Percentiles rank a stretch among this genome's conserved stretches.
phyloP scores from a whole-genome alignment of 495 filamentous ascomycete genomes.

The Aspergillus avenaceus region DNA sequence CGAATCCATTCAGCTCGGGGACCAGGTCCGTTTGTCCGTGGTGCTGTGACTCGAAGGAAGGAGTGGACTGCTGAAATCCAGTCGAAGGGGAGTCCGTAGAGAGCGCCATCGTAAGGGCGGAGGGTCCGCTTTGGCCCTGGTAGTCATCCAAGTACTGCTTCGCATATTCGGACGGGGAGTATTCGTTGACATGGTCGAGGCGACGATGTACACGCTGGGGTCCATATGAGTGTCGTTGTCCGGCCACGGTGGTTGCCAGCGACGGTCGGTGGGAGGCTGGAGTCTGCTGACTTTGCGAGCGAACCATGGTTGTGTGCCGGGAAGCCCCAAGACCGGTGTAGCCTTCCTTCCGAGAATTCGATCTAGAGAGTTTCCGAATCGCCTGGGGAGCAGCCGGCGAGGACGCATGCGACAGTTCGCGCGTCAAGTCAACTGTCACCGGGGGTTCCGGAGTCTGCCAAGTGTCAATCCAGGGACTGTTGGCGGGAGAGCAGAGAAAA shows the following conservation, averaged over 20 bases:
- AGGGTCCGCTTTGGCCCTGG: conserved; percentile 19
- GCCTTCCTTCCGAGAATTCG: conserved; percentile 22
- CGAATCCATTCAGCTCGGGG: conserved; percentile 10
- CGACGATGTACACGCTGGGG: conserved; percentile 22
- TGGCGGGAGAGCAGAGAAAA: conserved; percentile 19
- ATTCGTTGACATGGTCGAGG: conserved; percentile 39
- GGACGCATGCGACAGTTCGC: conserved; percentile 32
- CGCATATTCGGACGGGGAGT: conserved; percentile 41
- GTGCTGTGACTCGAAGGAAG: conserved; percentile 10
- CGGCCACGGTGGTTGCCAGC: conserved; percentile 18
- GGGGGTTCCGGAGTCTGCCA: conserved; percentile 45
- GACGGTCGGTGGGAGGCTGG: conserved; percentile 34
- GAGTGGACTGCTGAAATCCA: conserved; percentile 23
- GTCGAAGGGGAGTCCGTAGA: conserved; percentile 23
- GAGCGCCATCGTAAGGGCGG: conserved; percentile 28
- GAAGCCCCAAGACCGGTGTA: conserved; percentile 23
- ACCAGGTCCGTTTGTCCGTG: conserved; percentile 13
- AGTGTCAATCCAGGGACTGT: conserved; percentile 44
- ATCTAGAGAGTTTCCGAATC: conserved; percentile 22
- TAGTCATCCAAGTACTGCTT: conserved; percentile 32
- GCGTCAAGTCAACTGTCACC: conserved; percentile 30
- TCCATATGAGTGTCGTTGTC: conserved; percentile 35
- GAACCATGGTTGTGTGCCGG: conserved; percentile 37
- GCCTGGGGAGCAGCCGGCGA: conserved; percentile 24
- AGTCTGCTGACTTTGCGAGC: conserved; percentile 43